Conservation (phyloP, 208 protist genomes). For the Leishmania lainsoni region DNA sequence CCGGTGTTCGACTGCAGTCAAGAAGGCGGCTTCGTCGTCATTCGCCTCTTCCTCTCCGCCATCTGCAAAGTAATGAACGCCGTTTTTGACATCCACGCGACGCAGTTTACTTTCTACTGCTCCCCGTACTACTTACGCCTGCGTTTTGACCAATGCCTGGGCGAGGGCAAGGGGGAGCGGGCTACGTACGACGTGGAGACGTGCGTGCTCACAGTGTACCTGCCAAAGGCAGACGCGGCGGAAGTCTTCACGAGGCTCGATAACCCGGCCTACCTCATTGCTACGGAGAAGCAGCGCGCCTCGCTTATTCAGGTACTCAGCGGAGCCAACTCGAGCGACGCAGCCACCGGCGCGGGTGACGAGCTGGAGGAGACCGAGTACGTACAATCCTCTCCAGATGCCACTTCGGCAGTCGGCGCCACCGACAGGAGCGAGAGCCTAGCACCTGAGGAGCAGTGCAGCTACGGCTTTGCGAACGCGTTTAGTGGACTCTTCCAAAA, state of each 20-base stretch:
- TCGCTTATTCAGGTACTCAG: slow-evolving; percentile 52
- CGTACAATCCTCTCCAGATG: slow-evolving; percentile 51
- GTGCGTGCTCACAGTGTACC: slow-evolving; percentile 71
- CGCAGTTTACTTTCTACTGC: slow-evolving; percentile 90
- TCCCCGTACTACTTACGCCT: slow-evolving; percentile 91
- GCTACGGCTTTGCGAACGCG: slow-evolving; percentile 83
- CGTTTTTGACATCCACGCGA: slow-evolving; percentile 78
- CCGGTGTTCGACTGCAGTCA: slow-evolving; percentile 84
- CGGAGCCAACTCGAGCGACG: neutral
- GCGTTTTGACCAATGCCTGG: slow-evolving; percentile 77
- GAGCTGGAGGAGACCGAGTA: slow-evolving; percentile 75
- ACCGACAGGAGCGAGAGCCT: neutral
- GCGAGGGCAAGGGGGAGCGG: slow-evolving; percentile 72
- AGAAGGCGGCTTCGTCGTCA: slow-evolving; percentile 81
- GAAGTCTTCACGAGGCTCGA: slow-evolving; percentile 84
- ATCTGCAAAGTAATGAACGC: slow-evolving; percentile 82
- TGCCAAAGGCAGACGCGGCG: slow-evolving; percentile 78
- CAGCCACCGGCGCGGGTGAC: slow-evolving; percentile 15
- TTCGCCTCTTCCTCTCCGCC: slow-evolving; percentile 70
- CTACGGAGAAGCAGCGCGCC: slow-evolving; percentile 76
- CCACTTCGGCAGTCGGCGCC: neutral
- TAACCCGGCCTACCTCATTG: slow-evolving; percentile 85
- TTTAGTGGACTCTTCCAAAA: slow-evolving; percentile 76
- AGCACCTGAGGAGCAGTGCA: slow-evolving; percentile 16
- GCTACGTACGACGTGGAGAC: slow-evolving; percentile 84